phyloP scores from a whole-genome alignment of 2,329 filamentous ascomycete species.

The Mariannaea elegans region DNA sequence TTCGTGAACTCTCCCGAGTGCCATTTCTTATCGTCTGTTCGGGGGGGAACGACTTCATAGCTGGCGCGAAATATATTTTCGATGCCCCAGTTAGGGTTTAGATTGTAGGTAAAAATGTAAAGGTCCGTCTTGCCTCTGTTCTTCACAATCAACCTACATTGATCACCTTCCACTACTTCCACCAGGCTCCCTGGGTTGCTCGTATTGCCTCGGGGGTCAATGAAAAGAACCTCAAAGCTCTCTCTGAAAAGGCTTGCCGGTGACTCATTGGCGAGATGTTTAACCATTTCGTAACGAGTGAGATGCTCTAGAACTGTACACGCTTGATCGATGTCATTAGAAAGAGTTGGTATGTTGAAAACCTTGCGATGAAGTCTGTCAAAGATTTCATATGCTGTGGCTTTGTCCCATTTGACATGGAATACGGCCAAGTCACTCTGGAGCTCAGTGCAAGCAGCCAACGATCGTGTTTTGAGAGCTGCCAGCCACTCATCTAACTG shows the following conservation, averaged over 20 bases:
- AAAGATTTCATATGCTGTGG: neutral
- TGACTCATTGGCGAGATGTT: neutral
- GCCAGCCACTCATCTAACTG: accelerated
- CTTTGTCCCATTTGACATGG: neutral
- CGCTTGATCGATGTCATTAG: neutral
- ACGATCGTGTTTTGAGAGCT: neutral
- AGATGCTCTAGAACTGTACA: slow-evolving; percentile 5
- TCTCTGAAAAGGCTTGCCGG: neutral
- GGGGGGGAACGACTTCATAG: neutral
- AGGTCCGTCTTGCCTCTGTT: neutral
- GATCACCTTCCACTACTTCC: neutral
- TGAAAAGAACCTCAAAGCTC: neutral
- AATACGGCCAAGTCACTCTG: neutral
- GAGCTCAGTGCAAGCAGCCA: neutral
- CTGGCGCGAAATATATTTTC: neutral
- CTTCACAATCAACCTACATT: neutral
- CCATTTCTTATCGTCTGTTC: neutral
- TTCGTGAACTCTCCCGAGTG: neutral
- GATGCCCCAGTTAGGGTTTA: slow-evolving; percentile 13
- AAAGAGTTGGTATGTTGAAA: neutral
- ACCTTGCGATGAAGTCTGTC: neutral
- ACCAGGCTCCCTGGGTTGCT: neutral
- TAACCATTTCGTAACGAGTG: slow-evolving; percentile 8
- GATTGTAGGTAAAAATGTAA: slow-evolving; percentile 6
- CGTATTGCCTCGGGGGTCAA: accelerated